Conservation (phyloP, 208 protist species). For the Dictyostelium gargantuum region DNA sequence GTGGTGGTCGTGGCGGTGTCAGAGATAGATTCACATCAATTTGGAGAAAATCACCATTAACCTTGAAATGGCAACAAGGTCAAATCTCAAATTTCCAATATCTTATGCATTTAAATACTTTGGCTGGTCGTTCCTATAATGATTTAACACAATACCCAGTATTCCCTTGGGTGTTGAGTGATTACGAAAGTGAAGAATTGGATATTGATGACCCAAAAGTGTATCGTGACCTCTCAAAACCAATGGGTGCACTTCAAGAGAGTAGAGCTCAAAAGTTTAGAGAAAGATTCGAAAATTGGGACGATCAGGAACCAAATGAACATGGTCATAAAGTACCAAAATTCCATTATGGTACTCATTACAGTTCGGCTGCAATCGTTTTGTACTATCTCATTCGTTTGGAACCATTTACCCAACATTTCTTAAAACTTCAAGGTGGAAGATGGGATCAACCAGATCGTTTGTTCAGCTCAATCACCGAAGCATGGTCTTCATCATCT, state of each 20-base stretch:
- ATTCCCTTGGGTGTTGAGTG: slow-evolving; percentile 90
- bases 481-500: slow-evolving; percentile 88
- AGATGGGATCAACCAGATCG: slow-evolving; percentile 93
- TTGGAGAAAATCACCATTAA: slow-evolving; percentile 79
- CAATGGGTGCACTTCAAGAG: slow-evolving; percentile 94
- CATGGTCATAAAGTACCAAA: slow-evolving; percentile 83
- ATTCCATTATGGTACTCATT: slow-evolving; percentile 99
- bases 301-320: slow-evolving; percentile 74
- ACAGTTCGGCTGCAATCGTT: slow-evolving; percentile 94
- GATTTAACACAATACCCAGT: slow-evolving; percentile 99
- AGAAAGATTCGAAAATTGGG: slow-evolving; percentile 90
- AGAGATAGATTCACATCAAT: slow-evolving; percentile 31
- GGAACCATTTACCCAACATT: slow-evolving; percentile 97
- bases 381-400: slow-evolving; percentile 97
- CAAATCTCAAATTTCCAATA: slow-evolving; percentile 99
- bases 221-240: slow-evolving; percentile 96
- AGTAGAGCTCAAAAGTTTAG: slow-evolving; percentile 86
- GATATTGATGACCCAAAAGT: slow-evolving; percentile 89
- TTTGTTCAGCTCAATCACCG: slow-evolving; percentile 95
- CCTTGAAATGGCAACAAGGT: slow-evolving; percentile 92
- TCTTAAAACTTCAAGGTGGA: slow-evolving; percentile 91
- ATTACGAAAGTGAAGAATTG: slow-evolving; percentile 93
- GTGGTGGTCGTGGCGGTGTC: background rate
- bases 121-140: slow-evolving; percentile 95
- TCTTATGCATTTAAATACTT: slow-evolving; percentile 95